A percentile compares a stretch with the other conserved stretches of the same genome.
Evolutionary conservation across 345 rosid species (phyloP).

Genomic region (Mallotus nudiflorus): DNA sequence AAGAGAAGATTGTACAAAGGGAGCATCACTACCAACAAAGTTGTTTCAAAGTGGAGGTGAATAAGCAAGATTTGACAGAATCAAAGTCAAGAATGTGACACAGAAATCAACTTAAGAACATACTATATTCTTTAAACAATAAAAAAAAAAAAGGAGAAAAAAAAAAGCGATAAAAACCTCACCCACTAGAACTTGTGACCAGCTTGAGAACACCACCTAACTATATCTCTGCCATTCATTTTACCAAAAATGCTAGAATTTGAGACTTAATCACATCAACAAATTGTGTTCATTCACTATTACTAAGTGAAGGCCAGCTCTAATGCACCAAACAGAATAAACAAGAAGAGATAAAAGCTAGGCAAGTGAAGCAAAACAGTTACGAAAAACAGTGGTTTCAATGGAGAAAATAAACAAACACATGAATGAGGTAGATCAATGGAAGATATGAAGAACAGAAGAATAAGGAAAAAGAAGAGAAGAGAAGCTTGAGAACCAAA

Average conservation of each 20-base stretch:
- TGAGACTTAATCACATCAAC: constrained; percentile 16
- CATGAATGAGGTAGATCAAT: not conserved
- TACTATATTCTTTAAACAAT: constrained; percentile 14
- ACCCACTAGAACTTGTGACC: constrained; percentile 15
- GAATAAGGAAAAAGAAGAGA: constrained; percentile 6
- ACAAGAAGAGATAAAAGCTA: constrained; percentile 10
- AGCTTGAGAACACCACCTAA: constrained; percentile 20
- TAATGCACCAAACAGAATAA: constrained; percentile 13
- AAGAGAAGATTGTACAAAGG: constrained; percentile 22
- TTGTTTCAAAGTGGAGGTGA: constrained; percentile 26
- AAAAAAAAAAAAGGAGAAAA: not conserved
- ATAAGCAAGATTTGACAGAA: constrained; percentile 8
- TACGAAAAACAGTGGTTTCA: not conserved
- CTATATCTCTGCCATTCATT: constrained; percentile 11
- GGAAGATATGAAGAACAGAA: no score
- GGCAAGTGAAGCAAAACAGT: constrained; percentile 1
- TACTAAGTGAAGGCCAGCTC: constrained; percentile 14
- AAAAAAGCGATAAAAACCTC: constrained; percentile 1
- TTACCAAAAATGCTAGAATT: constrained; percentile 22
- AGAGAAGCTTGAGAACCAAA: constrained; percentile 13
- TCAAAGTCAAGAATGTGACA: constrained; percentile 28
- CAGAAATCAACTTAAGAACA: constrained; percentile 29
- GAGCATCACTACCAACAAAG: constrained; percentile 44
- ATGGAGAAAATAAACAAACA: not conserved
- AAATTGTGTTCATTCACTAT: constrained; percentile 1